Percentiles rank a stretch among this genome's conserved stretches.
These are phyloP conservation scores for Cardiospermum halicacabum DNA, from an alignment of 345 rosid species.

Conservation along the genomic window DNA sequence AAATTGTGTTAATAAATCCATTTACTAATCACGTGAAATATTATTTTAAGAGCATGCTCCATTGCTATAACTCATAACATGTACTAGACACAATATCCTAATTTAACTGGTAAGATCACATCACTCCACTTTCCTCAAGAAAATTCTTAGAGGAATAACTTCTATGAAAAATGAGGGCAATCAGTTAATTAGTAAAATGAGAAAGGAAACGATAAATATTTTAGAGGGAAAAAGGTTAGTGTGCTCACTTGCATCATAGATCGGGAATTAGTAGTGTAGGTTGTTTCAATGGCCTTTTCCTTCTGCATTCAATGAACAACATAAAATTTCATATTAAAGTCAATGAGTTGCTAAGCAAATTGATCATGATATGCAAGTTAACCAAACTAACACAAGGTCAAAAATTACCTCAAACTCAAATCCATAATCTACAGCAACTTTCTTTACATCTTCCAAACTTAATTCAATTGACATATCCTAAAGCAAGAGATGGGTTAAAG, in stretches of 20 bases:
- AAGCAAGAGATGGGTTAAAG: neutral
- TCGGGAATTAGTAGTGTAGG: conserved; percentile 75
- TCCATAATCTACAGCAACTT: conserved; percentile 70
- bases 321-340: neutral
- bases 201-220: neutral
- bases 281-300: conserved; percentile 72
- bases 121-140: no score
- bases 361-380: neutral
- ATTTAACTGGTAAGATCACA: no score
- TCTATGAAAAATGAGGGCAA: neutral
- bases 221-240: neutral
- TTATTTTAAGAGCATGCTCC: neutral
- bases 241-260: conserved; percentile 92
- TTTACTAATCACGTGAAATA: neutral
- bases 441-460: conserved; percentile 93
- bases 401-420: conserved; percentile 61
- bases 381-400: neutral
- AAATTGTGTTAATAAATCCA: no score
- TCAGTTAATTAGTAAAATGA: neutral
- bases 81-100: neutral
- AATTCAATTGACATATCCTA: conserved; percentile 97
- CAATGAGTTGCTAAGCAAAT: neutral
- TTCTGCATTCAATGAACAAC: conserved; percentile 44
- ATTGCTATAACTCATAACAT: neutral
- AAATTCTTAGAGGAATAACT: neutral